These are phyloP conservation scores for Diutina neorugosa DNA, from an alignment of 1,139 yeast species.

Conservation along the genomic window DNA sequence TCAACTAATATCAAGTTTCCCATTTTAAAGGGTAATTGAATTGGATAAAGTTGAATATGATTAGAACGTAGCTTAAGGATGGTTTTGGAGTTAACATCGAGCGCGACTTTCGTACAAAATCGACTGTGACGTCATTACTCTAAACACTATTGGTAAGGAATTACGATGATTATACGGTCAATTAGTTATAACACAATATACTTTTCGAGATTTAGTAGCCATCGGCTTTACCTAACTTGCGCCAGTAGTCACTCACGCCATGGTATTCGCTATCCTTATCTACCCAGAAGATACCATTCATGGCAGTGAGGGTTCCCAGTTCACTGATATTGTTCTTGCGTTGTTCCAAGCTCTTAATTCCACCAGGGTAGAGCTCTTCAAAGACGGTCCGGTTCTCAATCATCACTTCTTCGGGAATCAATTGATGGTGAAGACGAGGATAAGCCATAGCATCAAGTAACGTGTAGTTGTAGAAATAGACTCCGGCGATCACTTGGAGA, in stretches of 20 bases:
- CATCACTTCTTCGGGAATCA: constrained; percentile 57
- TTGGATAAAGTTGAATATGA: no score
- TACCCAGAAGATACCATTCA: constrained; percentile 26
- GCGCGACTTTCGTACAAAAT: no score
- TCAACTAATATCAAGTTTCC: no score
- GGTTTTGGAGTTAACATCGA: no score
- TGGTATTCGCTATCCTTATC: constrained; percentile 13
- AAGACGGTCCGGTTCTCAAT: constrained; percentile 39
- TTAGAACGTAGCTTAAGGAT: no score
- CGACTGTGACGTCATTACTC: no score
- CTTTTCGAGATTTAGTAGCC: no score
- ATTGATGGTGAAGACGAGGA: constrained; percentile 84
- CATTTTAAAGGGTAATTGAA: no score
- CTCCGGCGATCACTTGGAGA: constrained; percentile 65
- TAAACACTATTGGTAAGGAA: no score
- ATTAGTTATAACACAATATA: no score
- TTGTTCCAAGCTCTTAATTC: not conserved
- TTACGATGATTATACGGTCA: no score
- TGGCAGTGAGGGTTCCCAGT: constrained; percentile 26
- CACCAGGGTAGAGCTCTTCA: constrained; percentile 8
- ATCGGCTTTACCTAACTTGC: constrained; percentile 30
- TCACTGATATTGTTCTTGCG: constrained; percentile 7
- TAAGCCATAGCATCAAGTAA: constrained; percentile 59
- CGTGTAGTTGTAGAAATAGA: constrained; percentile 42
- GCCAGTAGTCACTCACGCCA: constrained; percentile 36